phyloP scores from a whole-genome alignment of 148 eudicot genomes.

The Chenopodium quinoa region DNA sequence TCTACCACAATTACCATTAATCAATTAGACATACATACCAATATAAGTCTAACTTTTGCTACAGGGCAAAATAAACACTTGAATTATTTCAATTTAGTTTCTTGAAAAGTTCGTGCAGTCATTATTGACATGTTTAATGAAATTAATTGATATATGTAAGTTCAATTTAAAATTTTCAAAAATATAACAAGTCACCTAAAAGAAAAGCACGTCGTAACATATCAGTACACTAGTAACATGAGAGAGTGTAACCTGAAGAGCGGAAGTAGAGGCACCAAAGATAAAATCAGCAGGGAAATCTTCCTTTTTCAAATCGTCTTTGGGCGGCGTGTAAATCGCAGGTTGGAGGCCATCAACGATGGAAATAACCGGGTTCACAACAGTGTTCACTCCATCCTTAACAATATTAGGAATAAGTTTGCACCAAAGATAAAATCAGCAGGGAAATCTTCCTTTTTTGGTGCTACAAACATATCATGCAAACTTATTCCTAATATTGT shows the following conservation, averaged over 20 bases:
- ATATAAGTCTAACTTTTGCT: too few species aligned
- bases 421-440: too few species aligned
- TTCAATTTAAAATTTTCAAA: neutral
- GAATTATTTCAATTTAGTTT: too few species aligned
- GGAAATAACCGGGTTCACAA: neutral
- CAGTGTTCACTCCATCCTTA: neutral
- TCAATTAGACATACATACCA: too few species aligned
- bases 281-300: neutral
- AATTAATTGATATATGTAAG: too few species aligned
- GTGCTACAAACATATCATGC: neutral
- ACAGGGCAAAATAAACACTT: too few species aligned
- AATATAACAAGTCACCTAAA: neutral
- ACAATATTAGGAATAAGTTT: neutral
- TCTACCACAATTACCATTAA: neutral
- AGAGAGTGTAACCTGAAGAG: neutral
- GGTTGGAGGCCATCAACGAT: neutral
- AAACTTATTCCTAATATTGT: neutral
- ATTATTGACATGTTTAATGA: too few species aligned
- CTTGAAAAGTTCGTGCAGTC: too few species aligned
- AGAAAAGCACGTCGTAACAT: too few species aligned
- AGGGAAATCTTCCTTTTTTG: too few species aligned
- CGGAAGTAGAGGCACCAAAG: conserved; percentile 3
- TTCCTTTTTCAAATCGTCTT: neutral
- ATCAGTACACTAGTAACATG: too few species aligned
- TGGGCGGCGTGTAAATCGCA: neutral